Percentiles rank a stretch among this genome's conserved stretches.
Conservation (phyloP, 2,329 filamentous ascomycete species). For the Basipetospora chlamydospora region DNA sequence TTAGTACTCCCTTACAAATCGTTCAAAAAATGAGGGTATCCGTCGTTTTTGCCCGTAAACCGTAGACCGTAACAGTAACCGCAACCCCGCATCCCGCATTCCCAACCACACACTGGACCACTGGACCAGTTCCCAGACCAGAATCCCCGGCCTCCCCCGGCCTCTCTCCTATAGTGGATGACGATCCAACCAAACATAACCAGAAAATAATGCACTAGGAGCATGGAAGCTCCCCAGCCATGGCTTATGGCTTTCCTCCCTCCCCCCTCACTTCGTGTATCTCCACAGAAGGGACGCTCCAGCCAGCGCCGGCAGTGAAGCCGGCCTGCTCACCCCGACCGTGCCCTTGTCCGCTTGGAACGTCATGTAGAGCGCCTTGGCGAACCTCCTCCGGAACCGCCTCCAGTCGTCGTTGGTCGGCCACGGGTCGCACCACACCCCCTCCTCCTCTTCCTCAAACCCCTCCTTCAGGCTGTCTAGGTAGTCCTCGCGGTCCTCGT, state of each 20-base stretch:
- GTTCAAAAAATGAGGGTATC: no score
- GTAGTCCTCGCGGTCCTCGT: slow-evolving; percentile 15
- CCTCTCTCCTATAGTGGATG: no score
- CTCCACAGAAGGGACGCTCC: slow-evolving; percentile 10
- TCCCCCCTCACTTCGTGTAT: slow-evolving; percentile 8
- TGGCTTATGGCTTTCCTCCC: no score
- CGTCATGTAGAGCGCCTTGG: slow-evolving; percentile 14
- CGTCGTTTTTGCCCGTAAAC: no score
- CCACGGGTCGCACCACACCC: slow-evolving; percentile 21
- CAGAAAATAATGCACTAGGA: no score
- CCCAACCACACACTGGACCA: no score
- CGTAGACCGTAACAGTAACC: no score
- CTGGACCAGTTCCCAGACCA: not conserved
- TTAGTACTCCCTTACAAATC: no score
- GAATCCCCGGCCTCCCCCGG: no score
- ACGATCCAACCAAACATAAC: no score
- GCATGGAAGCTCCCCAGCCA: no score
- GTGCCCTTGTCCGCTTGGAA: slow-evolving; percentile 18
- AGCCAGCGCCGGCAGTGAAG: slow-evolving; percentile 8
- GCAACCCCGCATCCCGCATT: no score
- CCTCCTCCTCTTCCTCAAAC: slow-evolving; percentile 10
- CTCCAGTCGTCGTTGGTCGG: slow-evolving; percentile 26
- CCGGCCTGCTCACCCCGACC: slow-evolving; percentile 1
- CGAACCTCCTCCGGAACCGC: slow-evolving; percentile 20
- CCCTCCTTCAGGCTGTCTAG: slow-evolving; percentile 3